phyloP scores from a whole-genome alignment of 305 asterid species.

The Ajuga reptans region DNA sequence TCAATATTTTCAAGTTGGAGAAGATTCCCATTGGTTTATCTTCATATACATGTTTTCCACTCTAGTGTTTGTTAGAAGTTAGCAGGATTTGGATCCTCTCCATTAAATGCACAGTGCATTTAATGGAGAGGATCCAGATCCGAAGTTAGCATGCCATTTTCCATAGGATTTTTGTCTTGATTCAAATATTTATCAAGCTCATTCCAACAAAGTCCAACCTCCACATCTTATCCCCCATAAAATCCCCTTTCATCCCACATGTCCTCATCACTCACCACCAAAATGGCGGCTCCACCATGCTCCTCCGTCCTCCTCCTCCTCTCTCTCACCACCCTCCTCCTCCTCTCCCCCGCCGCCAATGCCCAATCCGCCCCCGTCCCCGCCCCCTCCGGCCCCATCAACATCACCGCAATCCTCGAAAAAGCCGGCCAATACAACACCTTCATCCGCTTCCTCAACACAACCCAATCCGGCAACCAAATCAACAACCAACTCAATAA shows the following conservation, averaged over 20 bases:
- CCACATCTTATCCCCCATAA: constrained; percentile 39
- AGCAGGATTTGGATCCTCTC: too few species aligned
- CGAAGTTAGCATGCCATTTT: neutral
- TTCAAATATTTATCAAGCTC: constrained; percentile 44
- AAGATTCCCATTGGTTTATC: too few species aligned
- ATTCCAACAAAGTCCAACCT: constrained; percentile 48
- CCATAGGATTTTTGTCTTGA: constrained; percentile 11
- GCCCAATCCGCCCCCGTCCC: constrained; percentile 61
- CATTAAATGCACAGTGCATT: too few species aligned
- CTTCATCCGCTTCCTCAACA: constrained; percentile 50
- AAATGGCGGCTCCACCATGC: constrained; percentile 22
- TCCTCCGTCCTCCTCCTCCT: constrained; percentile 33
- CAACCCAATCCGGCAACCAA: constrained; percentile 47
- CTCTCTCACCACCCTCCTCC: constrained; percentile 17
- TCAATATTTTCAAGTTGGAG: too few species aligned
- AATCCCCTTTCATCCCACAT: constrained; percentile 23
- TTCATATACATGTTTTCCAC: too few species aligned
- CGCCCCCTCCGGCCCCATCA: constrained; percentile 48
- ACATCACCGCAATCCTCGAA: constrained; percentile 55
- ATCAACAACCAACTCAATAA: constrained; percentile 72
- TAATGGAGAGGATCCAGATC: too few species aligned
- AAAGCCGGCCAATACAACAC: constrained; percentile 41
- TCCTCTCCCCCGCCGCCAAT: constrained; percentile 7
- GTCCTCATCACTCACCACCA: too few species aligned
- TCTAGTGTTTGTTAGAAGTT: too few species aligned